Conservation (phyloP, 176 grass and related monocot species). For the Oryza meridionalis region DNA sequence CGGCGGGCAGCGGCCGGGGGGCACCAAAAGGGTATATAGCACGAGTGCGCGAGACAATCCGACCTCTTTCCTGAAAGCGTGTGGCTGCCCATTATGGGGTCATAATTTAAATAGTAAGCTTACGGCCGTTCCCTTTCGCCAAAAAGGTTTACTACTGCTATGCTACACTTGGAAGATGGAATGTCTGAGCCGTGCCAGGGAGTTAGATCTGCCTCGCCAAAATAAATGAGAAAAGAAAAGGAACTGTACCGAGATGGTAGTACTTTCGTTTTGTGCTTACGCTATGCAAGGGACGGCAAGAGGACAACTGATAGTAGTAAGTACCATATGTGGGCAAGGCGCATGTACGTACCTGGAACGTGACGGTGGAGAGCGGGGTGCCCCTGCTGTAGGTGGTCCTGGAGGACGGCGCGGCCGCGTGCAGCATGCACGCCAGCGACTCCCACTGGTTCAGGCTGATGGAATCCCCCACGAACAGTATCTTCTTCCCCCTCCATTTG, state of each 20-base stretch:
- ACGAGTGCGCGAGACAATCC: conserved; percentile 21
- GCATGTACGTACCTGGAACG: conserved; percentile 66
- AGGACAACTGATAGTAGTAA: neutral
- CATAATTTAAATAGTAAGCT: neutral
- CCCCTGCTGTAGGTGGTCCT: conserved; percentile 54
- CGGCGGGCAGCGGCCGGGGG: conserved; percentile 35
- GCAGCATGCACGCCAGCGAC: conserved; percentile 94
- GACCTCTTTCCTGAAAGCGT: conserved; percentile 24
- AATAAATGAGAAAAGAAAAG: neutral
- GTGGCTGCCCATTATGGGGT: neutral
- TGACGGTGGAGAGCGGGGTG: conserved; percentile 64
- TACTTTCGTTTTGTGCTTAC: conserved; percentile 20
- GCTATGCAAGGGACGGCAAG: neutral
- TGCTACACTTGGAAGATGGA: neutral
- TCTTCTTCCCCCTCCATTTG: conserved; percentile 91
- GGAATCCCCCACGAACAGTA: conserved; percentile 99
- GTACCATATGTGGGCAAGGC: neutral
- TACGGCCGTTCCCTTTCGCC: conserved; percentile 1
- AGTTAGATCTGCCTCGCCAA: neutral
- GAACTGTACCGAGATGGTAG: neutral
- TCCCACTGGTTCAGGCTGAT: conserved; percentile 97
- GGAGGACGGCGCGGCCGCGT: conserved; percentile 67
- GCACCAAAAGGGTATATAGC: conserved; percentile 41
- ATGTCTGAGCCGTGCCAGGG: neutral
- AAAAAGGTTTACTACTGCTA: neutral